phyloP scores from a whole-genome alignment of 2,329 filamentous ascomycete species.

The Alternaria sp. region DNA sequence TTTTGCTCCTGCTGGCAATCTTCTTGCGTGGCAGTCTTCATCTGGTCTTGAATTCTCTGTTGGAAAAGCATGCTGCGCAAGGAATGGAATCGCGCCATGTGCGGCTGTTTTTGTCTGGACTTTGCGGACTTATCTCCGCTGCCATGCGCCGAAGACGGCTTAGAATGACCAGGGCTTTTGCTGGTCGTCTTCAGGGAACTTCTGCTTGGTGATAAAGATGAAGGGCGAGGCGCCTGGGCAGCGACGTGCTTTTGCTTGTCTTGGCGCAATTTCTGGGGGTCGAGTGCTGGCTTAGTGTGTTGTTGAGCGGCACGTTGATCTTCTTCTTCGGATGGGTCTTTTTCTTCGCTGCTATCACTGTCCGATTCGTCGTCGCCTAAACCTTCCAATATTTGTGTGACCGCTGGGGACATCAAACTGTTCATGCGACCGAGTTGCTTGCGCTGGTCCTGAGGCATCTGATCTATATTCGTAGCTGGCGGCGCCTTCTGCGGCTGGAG shows the following conservation, averaged over 20 bases:
- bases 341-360: conserved; percentile 31
- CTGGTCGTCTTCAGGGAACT: conserved; percentile 17
- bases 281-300: conserved; percentile 12
- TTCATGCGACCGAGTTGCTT: conserved; percentile 23
- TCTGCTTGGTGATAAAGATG: conserved; percentile 21
- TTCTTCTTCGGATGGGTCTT: conserved; percentile 21
- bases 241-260: conserved; percentile 3
- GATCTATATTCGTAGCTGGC: conserved; percentile 16
- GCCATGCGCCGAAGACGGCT: conserved; percentile 9
- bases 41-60: conserved; percentile 38
- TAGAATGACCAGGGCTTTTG: conserved; percentile 13
- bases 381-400: conserved; percentile 39
- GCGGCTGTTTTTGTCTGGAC: conserved; percentile 28
- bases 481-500: conserved; percentile 27
- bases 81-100: conserved; percentile 44
- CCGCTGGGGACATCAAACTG: conserved; percentile 37
- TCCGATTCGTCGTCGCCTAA: conserved; percentile 34
- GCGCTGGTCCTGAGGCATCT: conserved; percentile 20
- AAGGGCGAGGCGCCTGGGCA: conserved; percentile 11
- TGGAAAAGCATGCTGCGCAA: conserved; percentile 44
- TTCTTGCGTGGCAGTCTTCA: conserved; percentile 27
- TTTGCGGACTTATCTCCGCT: conserved; percentile 16
- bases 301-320: conserved; percentile 7
- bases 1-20: conserved; percentile 25
- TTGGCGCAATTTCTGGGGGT: conserved; percentile 14